Base-by-base conservation (phyloP, 306 rosid species). In the Acacia acuminata region DNA sequence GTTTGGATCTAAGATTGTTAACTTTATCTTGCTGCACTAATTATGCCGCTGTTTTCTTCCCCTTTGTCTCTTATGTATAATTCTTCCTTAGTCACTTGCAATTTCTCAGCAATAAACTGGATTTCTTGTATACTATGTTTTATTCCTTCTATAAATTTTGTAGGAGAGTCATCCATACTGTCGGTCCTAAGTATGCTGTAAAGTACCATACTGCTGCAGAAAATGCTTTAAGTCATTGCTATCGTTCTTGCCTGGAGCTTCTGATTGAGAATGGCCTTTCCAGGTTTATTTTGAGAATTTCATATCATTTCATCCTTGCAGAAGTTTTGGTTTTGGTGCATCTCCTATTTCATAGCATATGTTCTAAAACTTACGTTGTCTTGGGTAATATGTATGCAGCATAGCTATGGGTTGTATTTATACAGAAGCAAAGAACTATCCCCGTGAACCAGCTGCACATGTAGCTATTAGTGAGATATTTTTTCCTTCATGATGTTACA, bases 361-460 rank as follows among this genome's bases (percentile, higher is more conserved):
- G 73, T 58, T 73, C 81, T 79, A 81, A 75, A 74, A 51, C 76
- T 90, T 82, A 78, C 78, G 71, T 81, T 55, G 81, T 20, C n/a
- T 58, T 66, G 71, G 77, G 48, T 66, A 75, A 44, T 75, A 38
- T 76, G 47, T 43, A 77, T 91, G 91, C 91, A 96, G 99, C 88
- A 96, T 96, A 88, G 99, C 99, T 75, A 89, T 80, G 88, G 97
- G 97, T 22, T 94, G 99, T 84, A 96, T 94, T 81, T 96, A 96
- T 84, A 87, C 98, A 11, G 99, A 96, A 76, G 84, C 92, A 81
- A 96, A 96, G 89, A 96, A 90, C 84, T 96, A 96, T 88, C 98
- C 99, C 75, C 98, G 99, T 79, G 99, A 96, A 85, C 97, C 99
- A 78, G 99, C 99, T 79, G 98, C 99, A 15, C 99, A 96, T 87